Evolutionary conservation across 306 rosid genomes (phyloP), one percentile per base, ranked within the genome.

Genomic region (Lathyrus sativus): DNA sequence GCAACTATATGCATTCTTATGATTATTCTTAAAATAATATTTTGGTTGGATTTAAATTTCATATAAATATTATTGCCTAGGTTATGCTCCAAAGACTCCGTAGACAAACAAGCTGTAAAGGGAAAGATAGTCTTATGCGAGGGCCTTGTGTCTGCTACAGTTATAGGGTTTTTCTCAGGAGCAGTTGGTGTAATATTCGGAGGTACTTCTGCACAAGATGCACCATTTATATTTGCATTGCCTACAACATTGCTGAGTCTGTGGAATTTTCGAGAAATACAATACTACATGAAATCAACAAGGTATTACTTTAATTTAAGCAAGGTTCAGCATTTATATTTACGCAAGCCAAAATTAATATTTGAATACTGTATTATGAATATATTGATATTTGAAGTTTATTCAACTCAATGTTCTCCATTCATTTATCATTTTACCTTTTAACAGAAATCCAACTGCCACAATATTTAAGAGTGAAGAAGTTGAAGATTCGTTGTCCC

Each of bases 51-150:
- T 31, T 31, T 31, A 31, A 31, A 31, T 31, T 45, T 5, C 8
- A 5, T 45, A 5, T 45, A 4, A 5, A 45, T 45, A 13, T 35
- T 19, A n/a, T 15, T 56, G 1, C 1, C 11, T 50, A 82, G 82
- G 29, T 45, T 2, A 24, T 86, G 88, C 51, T 0, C 0, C 0
- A 0, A 5, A 7, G 24, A 43, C 18, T 3, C 84, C 3, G 29
- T 88, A 43, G 79, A 83, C 18, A 5, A n/a, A n/a, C 37, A 59
- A 2, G 62, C 68, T 31, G 78, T 83, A 22, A 69, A 58, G 13
- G 95, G 83, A 5, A 85, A 83, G 38, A 83, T 88, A n/a, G 72
- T 88, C 58, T 5, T 88, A 1, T 88, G 93, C 14, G 81, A 76
- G 4, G 12, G 38, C 2, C 0, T 7, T 6, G 5, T 0, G 35